Percentiles rank a stretch among this genome's conserved stretches.
These are phyloP conservation scores for Thielaviopsis ethacetica DNA, from an alignment of 2,329 filamentous ascomycete species.

Conservation along the genomic window DNA sequence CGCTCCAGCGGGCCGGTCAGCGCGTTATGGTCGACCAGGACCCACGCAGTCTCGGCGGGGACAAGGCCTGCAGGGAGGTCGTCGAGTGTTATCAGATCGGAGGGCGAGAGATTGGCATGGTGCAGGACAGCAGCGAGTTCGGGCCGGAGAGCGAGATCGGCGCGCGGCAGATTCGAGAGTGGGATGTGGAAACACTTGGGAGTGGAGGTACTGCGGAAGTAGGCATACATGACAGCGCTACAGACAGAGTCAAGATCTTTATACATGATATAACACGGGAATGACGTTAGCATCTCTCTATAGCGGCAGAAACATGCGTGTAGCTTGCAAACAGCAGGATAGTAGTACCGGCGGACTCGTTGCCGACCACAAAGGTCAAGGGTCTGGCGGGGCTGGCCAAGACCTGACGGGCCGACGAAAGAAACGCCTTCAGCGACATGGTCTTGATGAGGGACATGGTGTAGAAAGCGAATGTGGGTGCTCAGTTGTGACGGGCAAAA, in stretches of 20 bases:
- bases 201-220: constrained; percentile 46
- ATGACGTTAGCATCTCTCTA: neutral
- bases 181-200: constrained; percentile 48
- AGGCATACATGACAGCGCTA: constrained; percentile 56
- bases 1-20: constrained; percentile 43
- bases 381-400: constrained; percentile 25
- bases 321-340: neutral
- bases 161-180: constrained; percentile 51
- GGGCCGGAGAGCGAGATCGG: constrained; percentile 54
- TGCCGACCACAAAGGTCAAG: constrained; percentile 47
- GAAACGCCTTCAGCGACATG: constrained; percentile 32
- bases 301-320: too few relatives aligned
- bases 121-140: constrained; percentile 53
- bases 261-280: neutral
- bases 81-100: constrained; percentile 47
- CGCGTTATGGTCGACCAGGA: constrained; percentile 67
- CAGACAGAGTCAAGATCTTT: constrained; percentile 68
- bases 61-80: constrained; percentile 30
- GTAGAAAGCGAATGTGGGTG: too few relatives aligned
- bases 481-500: too few relatives aligned
- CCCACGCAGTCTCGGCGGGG: constrained; percentile 46
- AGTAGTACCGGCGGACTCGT: constrained; percentile 46
- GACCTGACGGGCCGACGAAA: constrained; percentile 31
- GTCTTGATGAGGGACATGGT: neutral
- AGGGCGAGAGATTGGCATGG: constrained; percentile 38